phyloP scores from a whole-genome alignment of 139 green algal species.

The Marvania coccoides region DNA sequence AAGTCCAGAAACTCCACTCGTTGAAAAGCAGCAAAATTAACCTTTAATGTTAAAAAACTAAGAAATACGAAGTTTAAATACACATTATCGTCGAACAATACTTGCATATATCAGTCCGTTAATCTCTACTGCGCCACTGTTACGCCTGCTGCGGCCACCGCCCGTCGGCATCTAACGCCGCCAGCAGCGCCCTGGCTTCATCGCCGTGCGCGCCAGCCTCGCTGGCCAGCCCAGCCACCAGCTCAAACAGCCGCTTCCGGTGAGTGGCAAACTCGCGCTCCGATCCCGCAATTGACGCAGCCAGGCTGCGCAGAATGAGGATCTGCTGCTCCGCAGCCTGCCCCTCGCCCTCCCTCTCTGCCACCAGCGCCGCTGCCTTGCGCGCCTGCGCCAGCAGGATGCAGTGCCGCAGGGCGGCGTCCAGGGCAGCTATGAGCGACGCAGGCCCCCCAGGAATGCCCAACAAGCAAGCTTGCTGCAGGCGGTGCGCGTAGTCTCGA shows the following conservation, averaged over 20 bases:
- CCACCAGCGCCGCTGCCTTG: not conserved
- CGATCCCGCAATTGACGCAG: not conserved
- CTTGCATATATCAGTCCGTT: too few relatives aligned
- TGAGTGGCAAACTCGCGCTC: not conserved
- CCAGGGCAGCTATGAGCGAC: not conserved
- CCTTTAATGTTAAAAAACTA: too few relatives aligned
- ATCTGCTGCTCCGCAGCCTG: not conserved
- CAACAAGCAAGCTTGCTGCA: not conserved
- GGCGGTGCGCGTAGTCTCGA: not conserved
- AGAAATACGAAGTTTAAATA: too few relatives aligned
- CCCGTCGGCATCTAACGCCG: not conserved
- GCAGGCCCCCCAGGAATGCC: not conserved
- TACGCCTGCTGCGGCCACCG: not conserved
- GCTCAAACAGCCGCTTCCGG: not conserved
- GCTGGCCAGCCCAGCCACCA: not conserved
- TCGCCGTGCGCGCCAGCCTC: not conserved
- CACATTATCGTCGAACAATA: too few relatives aligned
- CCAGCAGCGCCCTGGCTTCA: not conserved
- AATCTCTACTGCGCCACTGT: too few relatives aligned
- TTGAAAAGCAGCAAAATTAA: too few relatives aligned
- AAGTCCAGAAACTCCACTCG: conserved; percentile 18
- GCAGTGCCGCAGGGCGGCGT: not conserved
- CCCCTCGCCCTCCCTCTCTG: not conserved
- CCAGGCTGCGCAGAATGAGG: not conserved
- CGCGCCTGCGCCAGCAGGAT: not conserved